A percentile compares a stretch with the other conserved stretches of the same genome.
These are phyloP conservation scores for Immersiporthe knoxdaviesiana DNA, from an alignment of 2,329 filamentous ascomycete genomes.

Conservation along the genomic window DNA sequence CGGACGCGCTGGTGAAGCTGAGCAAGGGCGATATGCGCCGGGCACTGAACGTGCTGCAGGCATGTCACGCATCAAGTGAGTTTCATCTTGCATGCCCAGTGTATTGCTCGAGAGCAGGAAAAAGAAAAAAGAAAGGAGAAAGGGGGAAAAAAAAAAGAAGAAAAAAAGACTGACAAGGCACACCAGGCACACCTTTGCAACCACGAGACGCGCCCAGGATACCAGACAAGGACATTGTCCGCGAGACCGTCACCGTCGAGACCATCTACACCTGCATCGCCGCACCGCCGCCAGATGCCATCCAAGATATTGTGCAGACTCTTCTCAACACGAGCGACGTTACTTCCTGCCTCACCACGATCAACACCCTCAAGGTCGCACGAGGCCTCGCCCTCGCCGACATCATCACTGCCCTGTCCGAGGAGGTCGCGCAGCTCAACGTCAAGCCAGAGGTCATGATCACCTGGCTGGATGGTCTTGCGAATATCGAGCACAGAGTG, in stretches of 20 bases:
- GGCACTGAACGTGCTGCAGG: slow-evolving; percentile 92
- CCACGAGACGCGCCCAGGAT: slow-evolving; percentile 62
- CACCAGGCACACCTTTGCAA: slow-evolving; percentile 67
- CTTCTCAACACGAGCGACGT: slow-evolving; percentile 85
- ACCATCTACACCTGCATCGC: slow-evolving; percentile 98
- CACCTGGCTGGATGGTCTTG: slow-evolving; percentile 86
- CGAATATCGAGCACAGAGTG: slow-evolving; percentile 89
- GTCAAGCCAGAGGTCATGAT: slow-evolving; percentile 87
- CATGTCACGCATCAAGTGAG: slow-evolving; percentile 90
- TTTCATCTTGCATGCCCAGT: slow-evolving; percentile 14
- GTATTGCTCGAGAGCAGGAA: no score
- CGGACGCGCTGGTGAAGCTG: slow-evolving; percentile 80
- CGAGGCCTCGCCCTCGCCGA: slow-evolving; percentile 91
- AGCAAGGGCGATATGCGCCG: slow-evolving; percentile 97
- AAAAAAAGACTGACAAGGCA: no score
- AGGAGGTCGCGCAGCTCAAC: slow-evolving; percentile 80
- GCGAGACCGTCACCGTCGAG: slow-evolving; percentile 83
- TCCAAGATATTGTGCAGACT: slow-evolving; percentile 80
- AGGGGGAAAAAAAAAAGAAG: no score
- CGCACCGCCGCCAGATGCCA: slow-evolving; percentile 87
- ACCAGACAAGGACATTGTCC: slow-evolving; percentile 66
- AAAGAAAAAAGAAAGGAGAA: no score
- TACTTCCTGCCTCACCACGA: slow-evolving; percentile 82
- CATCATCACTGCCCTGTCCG: slow-evolving; percentile 83
- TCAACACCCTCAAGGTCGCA: slow-evolving; percentile 83